A percentile compares a stretch with the other conserved stretches of the same genome.
These are phyloP conservation scores for Beauveria medogensis DNA, from an alignment of 2,329 filamentous ascomycete species.

Conservation along the genomic window DNA sequence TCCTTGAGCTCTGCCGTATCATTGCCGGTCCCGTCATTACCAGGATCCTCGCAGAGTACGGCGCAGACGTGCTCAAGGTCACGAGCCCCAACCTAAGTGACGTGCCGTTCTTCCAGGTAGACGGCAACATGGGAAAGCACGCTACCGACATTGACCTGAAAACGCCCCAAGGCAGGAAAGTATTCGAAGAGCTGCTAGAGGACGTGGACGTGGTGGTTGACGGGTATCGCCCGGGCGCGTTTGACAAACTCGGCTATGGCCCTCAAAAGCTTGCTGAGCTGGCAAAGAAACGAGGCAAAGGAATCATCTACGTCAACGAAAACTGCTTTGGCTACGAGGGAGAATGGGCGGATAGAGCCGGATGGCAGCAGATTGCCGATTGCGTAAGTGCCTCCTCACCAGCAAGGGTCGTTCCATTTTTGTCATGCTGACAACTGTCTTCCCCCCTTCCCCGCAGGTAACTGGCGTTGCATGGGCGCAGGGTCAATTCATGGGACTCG, in stretches of 20 bases:
- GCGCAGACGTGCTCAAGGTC: conserved; percentile 65
- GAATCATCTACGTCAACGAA: conserved; percentile 61
- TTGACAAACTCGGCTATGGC: conserved; percentile 57
- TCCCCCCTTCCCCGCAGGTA: conserved; percentile 23
- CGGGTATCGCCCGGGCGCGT: conserved; percentile 59
- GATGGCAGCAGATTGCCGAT: conserved; percentile 68
- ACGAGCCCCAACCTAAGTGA: conserved; percentile 61
- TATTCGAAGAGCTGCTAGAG: conserved; percentile 51
- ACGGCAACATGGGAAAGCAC: conserved; percentile 65
- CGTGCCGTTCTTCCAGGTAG: conserved; percentile 64
- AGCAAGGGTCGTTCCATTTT: too few species aligned
- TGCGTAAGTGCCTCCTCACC: conserved; percentile 30
- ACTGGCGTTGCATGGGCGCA: conserved; percentile 54
- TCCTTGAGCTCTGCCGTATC: conserved; percentile 67
- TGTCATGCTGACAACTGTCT: conserved; percentile 14
- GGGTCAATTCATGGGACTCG: conserved; percentile 50
- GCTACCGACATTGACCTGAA: conserved; percentile 57
- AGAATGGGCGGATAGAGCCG: conserved; percentile 55
- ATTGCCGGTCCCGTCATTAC: conserved; percentile 69
- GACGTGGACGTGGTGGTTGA: conserved; percentile 59
- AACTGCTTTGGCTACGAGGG: conserved; percentile 58
- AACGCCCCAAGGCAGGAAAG: conserved; percentile 38
- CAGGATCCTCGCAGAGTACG: conserved; percentile 65
- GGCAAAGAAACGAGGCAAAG: conserved; percentile 47
- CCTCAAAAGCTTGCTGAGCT: conserved; percentile 44